phyloP scores from a whole-genome alignment of 306 rosid genomes.

The Trifolium repens region DNA sequence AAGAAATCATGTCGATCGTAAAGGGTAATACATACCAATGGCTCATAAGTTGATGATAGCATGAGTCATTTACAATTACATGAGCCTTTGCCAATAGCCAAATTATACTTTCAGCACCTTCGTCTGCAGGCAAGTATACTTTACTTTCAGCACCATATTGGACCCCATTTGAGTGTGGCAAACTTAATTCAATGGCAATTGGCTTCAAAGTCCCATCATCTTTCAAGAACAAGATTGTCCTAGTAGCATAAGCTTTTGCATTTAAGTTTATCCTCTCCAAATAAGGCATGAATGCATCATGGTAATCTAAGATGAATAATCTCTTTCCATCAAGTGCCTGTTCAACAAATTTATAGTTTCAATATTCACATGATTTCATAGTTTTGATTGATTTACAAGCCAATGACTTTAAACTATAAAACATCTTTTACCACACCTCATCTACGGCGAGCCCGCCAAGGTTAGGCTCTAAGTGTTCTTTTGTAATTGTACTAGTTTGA shows the following conservation, averaged over 20 bases:
- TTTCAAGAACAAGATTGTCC: constrained; percentile 69
- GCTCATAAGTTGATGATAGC: constrained; percentile 74
- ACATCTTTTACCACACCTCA: constrained; percentile 45
- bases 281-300: constrained; percentile 68
- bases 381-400: background rate
- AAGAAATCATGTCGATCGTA: background rate
- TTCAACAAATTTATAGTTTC: constrained; percentile 24
- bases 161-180: constrained; percentile 67
- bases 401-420: background rate
- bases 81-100: constrained; percentile 83
- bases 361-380: background rate
- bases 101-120: constrained; percentile 59
- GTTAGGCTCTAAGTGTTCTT: constrained; percentile 47
- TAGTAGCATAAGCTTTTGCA: constrained; percentile 62
- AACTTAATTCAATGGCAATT: constrained; percentile 66
- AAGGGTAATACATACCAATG: constrained; percentile 53
- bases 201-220: constrained; percentile 75
- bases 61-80: constrained; percentile 68
- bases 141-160: constrained; percentile 58
- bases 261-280: constrained; percentile 54
- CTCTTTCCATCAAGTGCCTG: constrained; percentile 64
- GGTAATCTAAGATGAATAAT: constrained; percentile 71
- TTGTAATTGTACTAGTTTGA: constrained; percentile 59
- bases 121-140: constrained; percentile 55
- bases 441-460: constrained; percentile 57